Evolutionary conservation across 2,329 filamentous ascomycete species (phyloP).

Genomic region (Stachybotrys chlorohalonatus): DNA sequence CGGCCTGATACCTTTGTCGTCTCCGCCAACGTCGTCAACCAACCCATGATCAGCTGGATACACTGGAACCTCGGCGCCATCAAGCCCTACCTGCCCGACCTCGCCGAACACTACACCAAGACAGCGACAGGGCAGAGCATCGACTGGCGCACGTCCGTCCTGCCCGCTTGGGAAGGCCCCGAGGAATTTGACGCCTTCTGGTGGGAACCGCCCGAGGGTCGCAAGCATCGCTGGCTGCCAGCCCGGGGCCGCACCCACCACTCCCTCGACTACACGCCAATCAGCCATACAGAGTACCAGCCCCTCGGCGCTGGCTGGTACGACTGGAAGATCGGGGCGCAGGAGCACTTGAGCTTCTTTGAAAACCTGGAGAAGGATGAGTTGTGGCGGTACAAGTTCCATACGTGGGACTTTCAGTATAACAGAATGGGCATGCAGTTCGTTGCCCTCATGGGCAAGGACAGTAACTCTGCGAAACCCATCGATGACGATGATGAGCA

Average conservation of each 20-base stretch:
- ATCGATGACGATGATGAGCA: constrained; percentile 36
- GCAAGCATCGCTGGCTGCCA: constrained; percentile 41
- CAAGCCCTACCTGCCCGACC: constrained; percentile 39
- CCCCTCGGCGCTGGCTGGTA: constrained; percentile 32
- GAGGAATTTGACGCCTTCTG: constrained; percentile 18
- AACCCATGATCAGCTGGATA: constrained; percentile 42
- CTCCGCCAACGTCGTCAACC: constrained; percentile 48
- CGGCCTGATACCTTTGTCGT: constrained; percentile 41
- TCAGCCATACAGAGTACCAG: constrained; percentile 37
- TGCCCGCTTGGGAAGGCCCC: constrained; percentile 23
- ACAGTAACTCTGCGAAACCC: constrained; percentile 38
- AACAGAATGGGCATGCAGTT: constrained; percentile 45
- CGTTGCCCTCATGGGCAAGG: constrained; percentile 41
- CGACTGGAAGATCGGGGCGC: constrained; percentile 41
- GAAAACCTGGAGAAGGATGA: constrained; percentile 38
- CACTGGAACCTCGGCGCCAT: constrained; percentile 45
- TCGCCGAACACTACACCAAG: constrained; percentile 11
- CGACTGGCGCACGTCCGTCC: constrained; percentile 28
- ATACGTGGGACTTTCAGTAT: constrained; percentile 38
- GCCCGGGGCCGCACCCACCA: constrained; percentile 22
- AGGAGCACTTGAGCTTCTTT: constrained; percentile 38
- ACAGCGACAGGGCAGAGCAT: constrained; percentile 8
- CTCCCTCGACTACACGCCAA: constrained; percentile 34
- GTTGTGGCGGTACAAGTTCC: constrained; percentile 38
- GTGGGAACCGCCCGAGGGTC: constrained; percentile 23